These are phyloP conservation scores for Cyclospora cayetanensis DNA, from an alignment of 169 alveolate species.

Conservation along the genomic window DNA sequence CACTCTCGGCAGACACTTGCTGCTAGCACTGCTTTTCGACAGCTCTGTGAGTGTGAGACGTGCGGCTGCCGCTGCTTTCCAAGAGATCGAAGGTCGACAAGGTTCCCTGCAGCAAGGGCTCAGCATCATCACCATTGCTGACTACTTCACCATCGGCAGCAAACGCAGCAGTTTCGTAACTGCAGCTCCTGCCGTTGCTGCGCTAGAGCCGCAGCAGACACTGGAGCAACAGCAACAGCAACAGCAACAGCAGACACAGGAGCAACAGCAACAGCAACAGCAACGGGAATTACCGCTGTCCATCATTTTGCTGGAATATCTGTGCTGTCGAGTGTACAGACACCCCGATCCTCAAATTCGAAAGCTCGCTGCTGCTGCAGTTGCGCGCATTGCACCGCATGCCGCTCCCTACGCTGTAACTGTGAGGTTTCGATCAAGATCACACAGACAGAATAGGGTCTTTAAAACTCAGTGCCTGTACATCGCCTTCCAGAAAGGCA, in stretches of 20 bases:
- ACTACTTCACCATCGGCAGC: constrained; percentile 9
- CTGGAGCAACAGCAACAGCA: background rate
- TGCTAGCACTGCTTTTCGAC: constrained; percentile 36
- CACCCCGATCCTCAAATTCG: constrained; percentile 50
- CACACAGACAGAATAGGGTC: background rate
- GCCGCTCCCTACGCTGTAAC: constrained; percentile 19
- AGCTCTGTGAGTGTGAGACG: background rate
- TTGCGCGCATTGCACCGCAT: background rate
- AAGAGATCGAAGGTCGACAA: constrained; percentile 73
- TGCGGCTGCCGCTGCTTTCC: constrained; percentile 51
- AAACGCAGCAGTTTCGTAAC: background rate
- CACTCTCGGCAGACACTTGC: background rate
- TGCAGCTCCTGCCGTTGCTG: constrained; percentile 12
- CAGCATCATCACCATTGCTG: constrained; percentile 45
- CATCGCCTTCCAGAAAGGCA: background rate
- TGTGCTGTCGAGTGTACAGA: constrained; percentile 49
- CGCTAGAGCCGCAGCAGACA: constrained; percentile 21
- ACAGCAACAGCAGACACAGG: constrained; percentile 46
- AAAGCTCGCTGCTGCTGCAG: constrained; percentile 36
- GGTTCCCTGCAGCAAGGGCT: constrained; percentile 69
- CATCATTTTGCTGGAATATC: constrained; percentile 1
- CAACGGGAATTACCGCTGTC: constrained; percentile 23
- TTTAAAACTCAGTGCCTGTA: background rate
- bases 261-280: constrained; percentile 42
- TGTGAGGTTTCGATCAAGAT: background rate